Base-by-base conservation (phyloP, 495 filamentous ascomycete species). In the Podospora pseudopauciseta region DNA sequence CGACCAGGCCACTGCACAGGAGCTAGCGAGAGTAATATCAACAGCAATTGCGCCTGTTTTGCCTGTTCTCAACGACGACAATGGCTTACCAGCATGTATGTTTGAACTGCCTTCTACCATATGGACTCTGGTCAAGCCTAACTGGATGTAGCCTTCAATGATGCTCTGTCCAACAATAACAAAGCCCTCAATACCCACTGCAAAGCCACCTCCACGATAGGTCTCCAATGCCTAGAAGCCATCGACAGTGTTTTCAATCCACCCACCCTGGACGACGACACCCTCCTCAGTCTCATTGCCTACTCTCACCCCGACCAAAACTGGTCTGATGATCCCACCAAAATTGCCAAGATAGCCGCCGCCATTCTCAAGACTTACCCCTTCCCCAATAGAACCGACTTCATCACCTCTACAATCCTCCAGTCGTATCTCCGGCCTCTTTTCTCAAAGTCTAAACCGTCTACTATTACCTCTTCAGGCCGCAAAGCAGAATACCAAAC, bases 371-470 rank as follows among this genome's bases (percentile, higher is more conserved):
- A 80, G 3, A 71, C 76, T 2, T 77, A 80, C 28, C 79, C 77
- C 63, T 74, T 68, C n/a, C 26, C 23, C 1, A 49, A 28, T 2
- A 75, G 69, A 9, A 59, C 74, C 7, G 68, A 70, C 5, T 77
- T 83, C 66, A 81, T 90, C 53, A 73, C 86, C n/a, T 83, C 89
- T n/a, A 75, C 80, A 11, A 77, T 87, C 53, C 80, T 91, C 3
- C 75, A 78, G 39, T 65, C 53, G 39, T 81, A 83, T 69, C 80
- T 94, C n/a, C 86, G 86, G 23, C 88, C 89, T n/a, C 80, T 90
- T 1, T 94, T 93, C 73, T 84, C 85, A n/a, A 86, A 85, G 66
- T 85, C 87, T n/a, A 85, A 82, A 60, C 87, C 88, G 11, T 74
- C 83, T 0, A 80, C 84, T n/a, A 82, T 92, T 68, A 92, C 90